phyloP scores from a whole-genome alignment of 257 asterid genomes.

The Orobanche coerulescens region DNA sequence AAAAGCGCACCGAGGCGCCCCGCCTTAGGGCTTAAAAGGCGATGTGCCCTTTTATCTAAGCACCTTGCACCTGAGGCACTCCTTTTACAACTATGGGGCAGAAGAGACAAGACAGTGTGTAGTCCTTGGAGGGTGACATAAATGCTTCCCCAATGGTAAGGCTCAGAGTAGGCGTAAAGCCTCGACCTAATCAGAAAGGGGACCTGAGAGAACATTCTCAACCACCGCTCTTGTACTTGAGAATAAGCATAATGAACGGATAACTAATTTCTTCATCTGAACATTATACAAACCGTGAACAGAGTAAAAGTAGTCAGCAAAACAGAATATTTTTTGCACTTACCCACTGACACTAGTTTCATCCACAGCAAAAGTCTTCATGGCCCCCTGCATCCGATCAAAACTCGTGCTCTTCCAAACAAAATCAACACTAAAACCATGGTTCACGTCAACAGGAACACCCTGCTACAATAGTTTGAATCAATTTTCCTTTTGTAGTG shows the following conservation, averaged over 20 bases:
- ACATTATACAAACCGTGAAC: not conserved
- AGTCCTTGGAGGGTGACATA: not conserved
- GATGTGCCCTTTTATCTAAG: too few relatives aligned
- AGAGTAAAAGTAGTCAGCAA: not conserved
- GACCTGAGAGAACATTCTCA: not conserved
- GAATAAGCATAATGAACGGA: not conserved
- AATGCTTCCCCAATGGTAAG: not conserved
- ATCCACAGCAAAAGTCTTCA: slow-evolving; percentile 98
- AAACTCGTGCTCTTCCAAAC: slow-evolving; percentile 99
- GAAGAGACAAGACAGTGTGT: too few relatives aligned
- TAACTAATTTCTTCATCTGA: not conserved
- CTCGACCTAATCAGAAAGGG: not conserved
- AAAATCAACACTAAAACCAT: slow-evolving; percentile 94
- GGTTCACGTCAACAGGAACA: slow-evolving; percentile 80
- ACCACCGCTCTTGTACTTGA: not conserved
- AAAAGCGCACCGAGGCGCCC: too few relatives aligned
- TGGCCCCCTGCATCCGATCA: slow-evolving; percentile 98
- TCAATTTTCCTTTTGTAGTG: slow-evolving; percentile 3
- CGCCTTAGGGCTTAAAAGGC: too few relatives aligned
- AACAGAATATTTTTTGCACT: slow-evolving; percentile 24
- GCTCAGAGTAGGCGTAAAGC: not conserved
- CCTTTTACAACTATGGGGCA: too few relatives aligned
- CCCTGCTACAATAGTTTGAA: slow-evolving; percentile 46
- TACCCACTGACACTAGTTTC: slow-evolving; percentile 99
- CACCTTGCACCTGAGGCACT: too few relatives aligned